Conservation (phyloP, 2,329 filamentous ascomycete genomes). For the Raffaelea albimanens region DNA sequence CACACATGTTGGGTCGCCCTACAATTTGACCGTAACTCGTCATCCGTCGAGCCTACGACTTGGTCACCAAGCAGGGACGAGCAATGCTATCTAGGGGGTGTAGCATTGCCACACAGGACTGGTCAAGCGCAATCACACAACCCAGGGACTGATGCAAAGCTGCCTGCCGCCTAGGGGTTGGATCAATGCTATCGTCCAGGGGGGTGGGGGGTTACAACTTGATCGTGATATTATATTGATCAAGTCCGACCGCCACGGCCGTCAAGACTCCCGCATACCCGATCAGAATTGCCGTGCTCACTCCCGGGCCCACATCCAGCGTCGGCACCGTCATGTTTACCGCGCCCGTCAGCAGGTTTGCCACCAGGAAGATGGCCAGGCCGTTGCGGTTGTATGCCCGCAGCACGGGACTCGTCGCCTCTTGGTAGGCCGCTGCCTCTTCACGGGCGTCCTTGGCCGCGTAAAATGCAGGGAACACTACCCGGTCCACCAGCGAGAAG, state of each 20-base stretch:
- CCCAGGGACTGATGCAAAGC: too few relatives aligned
- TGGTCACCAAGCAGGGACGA: neutral
- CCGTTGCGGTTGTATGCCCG: constrained; percentile 84
- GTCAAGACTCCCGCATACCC: constrained; percentile 63
- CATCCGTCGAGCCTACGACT: too few relatives aligned
- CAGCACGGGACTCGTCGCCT: constrained; percentile 73
- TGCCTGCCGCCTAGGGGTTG: too few relatives aligned
- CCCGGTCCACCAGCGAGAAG: constrained; percentile 67
- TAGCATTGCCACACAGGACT: too few relatives aligned
- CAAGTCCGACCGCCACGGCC: constrained; percentile 56
- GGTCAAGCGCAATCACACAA: too few relatives aligned
- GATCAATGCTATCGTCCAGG: too few relatives aligned
- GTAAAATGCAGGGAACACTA: constrained; percentile 63
- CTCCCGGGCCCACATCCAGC: constrained; percentile 54
- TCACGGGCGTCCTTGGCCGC: constrained; percentile 41
- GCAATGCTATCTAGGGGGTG: neutral
- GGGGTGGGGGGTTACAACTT: constrained; percentile 47
- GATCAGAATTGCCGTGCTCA: constrained; percentile 65
- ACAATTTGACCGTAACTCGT: too few relatives aligned
- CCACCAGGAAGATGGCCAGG: constrained; percentile 71
- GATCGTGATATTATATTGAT: constrained; percentile 57
- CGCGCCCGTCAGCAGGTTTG: constrained; percentile 80
- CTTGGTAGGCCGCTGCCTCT: constrained; percentile 54
- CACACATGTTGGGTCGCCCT: too few relatives aligned
- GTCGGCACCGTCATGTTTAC: constrained; percentile 85